phyloP scores from a whole-genome alignment of 2,329 filamentous ascomycete species.

The Epicoccum nigrum region DNA sequence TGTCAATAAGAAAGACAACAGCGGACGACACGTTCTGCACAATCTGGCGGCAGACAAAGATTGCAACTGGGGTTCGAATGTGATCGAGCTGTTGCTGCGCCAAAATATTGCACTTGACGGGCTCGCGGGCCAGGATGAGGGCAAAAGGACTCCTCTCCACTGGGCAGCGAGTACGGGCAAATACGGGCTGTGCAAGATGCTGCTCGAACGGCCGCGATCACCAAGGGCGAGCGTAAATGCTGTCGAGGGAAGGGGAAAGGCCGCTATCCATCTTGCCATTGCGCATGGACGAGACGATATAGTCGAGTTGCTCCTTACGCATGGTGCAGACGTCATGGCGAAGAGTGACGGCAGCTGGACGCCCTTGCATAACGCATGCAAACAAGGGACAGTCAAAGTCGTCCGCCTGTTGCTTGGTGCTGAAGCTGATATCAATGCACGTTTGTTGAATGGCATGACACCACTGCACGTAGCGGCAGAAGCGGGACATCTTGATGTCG shows the following conservation, averaged over 20 bases:
- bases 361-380: conserved; percentile 44
- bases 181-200: conserved; percentile 55
- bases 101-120: conserved; percentile 51
- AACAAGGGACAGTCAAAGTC: conserved; percentile 41
- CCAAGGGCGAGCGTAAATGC: conserved; percentile 44
- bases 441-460: conserved; percentile 44
- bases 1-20: conserved; percentile 46
- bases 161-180: conserved; percentile 66
- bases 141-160: conserved; percentile 61
- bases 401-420: conserved; percentile 37
- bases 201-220: conserved; percentile 47
- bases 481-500: conserved; percentile 44
- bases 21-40: conserved; percentile 43
- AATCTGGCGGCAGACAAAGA: conserved; percentile 50
- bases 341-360: conserved; percentile 45
- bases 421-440: conserved; percentile 44
- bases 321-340: conserved; percentile 41
- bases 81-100: conserved; percentile 50
- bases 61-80: conserved; percentile 56
- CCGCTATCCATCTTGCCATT: conserved; percentile 44
- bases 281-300: conserved; percentile 46
- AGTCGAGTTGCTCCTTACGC: conserved; percentile 39
- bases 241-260: conserved; percentile 44
- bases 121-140: conserved; percentile 48
- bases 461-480: conserved; percentile 48